Base-by-base conservation (phyloP, 225 moss, liverwort and hornwort genomes). In the Asterella californica region DNA sequence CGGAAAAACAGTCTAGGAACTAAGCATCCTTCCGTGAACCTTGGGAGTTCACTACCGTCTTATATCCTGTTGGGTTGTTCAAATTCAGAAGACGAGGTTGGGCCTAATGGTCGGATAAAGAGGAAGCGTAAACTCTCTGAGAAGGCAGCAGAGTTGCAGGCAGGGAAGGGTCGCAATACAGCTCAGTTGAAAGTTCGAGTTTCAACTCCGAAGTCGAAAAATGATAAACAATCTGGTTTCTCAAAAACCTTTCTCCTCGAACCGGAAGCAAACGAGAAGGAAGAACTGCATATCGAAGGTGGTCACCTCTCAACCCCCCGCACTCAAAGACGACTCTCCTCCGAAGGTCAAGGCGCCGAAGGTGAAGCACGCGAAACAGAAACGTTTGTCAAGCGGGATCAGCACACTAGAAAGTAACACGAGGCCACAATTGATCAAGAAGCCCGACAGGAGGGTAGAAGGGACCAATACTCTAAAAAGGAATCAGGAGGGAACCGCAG, bases 111-210 rank as follows among this genome's bases (percentile, higher is more conserved):
- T 10, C 90, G 97, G 47, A 86, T 90, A 79, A 99, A 94, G 79
- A 83, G 97, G 34, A 93, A 94, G 90, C 89, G 97, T 32, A 99
- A 95, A 81, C 78, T 99, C 24, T 95, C 97, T 59, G 93, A 95
- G 78, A 99, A 95, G 89, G 97, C 94, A 68, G 97, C 97, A 19
- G 97, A 94, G 79, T 88, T 99, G 81, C 93, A 99, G 88, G 97
- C 97, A 48, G 93, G 93, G 83, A 95, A 87, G 85, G 97, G 93
- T 53, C 94, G 96, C 32, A 94, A 84, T 81, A 80, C 84, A 37
- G 84, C 84, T 27, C 84, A 80, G n/a, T 9, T 62, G 18, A 84
- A 83, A 78, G 34, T 42, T 68, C 81, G 82, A 32, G 53, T 73
- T 47, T 62, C 82, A 76, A 57, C 49, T 49, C 30, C 82, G 7